These are phyloP conservation scores for Laetiporus sulphureus DNA, from an alignment of 1,284 basidiomycete species.

Conservation along the genomic window DNA sequence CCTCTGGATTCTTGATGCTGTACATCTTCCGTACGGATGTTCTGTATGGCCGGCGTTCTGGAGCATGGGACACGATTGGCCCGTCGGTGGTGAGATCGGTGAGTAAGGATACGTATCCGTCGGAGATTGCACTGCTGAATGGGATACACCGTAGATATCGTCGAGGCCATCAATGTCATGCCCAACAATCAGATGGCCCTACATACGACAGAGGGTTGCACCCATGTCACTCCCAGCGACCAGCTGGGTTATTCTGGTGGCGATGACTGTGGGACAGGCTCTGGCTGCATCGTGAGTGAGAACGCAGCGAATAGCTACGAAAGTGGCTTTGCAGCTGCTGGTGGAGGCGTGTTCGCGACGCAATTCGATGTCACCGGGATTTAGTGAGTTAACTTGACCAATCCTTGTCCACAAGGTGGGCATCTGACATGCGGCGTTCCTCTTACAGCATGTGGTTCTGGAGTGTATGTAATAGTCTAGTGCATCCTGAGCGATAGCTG, in stretches of 20 bases:
- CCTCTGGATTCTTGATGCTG: constrained; percentile 41
- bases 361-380: constrained; percentile 59
- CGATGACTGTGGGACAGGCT: constrained; percentile 41
- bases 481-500: constrained; percentile 3
- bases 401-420: too few species aligned
- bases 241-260: constrained; percentile 23
- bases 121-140: not conserved
- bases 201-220: constrained; percentile 38
- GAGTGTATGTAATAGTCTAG: constrained; percentile 42
- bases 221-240: constrained; percentile 17
- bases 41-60: constrained; percentile 48
- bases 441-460: constrained; percentile 64
- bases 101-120: constrained; percentile 11
- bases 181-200: constrained; percentile 54
- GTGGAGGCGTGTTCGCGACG: constrained; percentile 70
- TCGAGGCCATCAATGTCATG: constrained; percentile 40
- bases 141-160: constrained; percentile 23
- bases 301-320: constrained; percentile 54
- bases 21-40: constrained; percentile 52
- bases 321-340: constrained; percentile 49
- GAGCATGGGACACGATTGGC: constrained; percentile 39
- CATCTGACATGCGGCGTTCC: not conserved
- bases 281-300: constrained; percentile 62
- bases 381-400: constrained; percentile 44
- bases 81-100: constrained; percentile 46